These are phyloP conservation scores for Diplodia corticola DNA, from an alignment of 2,329 filamentous ascomycete species.

Conservation along the genomic window DNA sequence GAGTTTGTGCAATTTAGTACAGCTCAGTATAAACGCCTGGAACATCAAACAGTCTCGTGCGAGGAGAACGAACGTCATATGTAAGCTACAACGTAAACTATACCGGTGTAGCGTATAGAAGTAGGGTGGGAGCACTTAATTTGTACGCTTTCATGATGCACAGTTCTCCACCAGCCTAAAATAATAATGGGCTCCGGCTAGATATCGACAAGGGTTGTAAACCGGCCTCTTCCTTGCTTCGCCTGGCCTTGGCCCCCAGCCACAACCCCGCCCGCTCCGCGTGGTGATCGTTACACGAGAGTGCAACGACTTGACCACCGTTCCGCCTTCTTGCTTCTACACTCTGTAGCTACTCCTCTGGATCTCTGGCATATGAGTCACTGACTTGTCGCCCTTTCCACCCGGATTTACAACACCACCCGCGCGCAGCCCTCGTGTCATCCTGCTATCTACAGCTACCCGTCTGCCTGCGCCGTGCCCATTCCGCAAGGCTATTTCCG, in stretches of 20 bases:
- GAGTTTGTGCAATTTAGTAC: background rate
- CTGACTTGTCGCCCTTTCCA: background rate
- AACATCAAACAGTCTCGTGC: background rate
- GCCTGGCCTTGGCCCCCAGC: background rate
- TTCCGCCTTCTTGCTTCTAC: background rate
- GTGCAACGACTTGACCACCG: background rate
- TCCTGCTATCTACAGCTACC: background rate
- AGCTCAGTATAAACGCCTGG: background rate
- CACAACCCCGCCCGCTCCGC: constrained; percentile 5
- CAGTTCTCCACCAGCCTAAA: background rate
- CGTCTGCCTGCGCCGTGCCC: background rate
- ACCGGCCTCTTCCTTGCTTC: constrained; percentile 16
- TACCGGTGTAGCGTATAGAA: background rate
- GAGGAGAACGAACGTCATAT: background rate
- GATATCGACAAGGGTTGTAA: background rate
- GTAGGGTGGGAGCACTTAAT: background rate
- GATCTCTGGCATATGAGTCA: background rate
- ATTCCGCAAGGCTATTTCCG: background rate
- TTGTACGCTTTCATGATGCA: background rate
- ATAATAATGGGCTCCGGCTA: background rate
- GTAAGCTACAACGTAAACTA: background rate
- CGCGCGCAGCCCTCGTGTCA: background rate
- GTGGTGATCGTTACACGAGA: background rate
- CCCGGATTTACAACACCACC: background rate
- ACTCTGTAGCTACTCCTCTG: background rate